These are phyloP conservation scores for Castanopsis chinensis DNA, from an alignment of 306 rosid genomes.

Conservation along the genomic window DNA sequence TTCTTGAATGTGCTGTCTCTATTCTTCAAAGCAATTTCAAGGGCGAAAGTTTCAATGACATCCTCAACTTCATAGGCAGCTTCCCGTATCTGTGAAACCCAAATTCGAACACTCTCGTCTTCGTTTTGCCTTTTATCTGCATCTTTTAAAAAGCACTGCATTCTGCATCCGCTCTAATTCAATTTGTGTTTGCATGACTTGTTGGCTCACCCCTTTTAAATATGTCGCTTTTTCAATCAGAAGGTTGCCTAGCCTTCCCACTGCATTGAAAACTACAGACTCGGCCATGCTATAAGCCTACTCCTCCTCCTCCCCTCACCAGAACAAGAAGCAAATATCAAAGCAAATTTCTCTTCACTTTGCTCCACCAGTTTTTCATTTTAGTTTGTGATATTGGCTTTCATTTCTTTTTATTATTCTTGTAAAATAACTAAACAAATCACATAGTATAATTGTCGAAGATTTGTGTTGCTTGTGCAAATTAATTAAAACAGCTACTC, in stretches of 20 bases:
- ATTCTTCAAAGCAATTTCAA: slow-evolving; percentile 11
- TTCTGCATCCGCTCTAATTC: slow-evolving; percentile 45
- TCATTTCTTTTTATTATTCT: too few relatives aligned
- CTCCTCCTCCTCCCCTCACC: slow-evolving; percentile 1
- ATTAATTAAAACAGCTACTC: too few relatives aligned
- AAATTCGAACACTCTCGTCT: slow-evolving; percentile 28
- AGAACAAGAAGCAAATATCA: neutral
- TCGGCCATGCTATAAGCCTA: slow-evolving; percentile 29
- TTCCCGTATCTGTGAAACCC: slow-evolving; percentile 40
- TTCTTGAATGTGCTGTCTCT: slow-evolving; percentile 8
- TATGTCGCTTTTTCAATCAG: slow-evolving; percentile 29
- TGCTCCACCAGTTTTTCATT: too few relatives aligned
- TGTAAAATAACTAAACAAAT: too few relatives aligned
- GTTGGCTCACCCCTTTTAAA: slow-evolving; percentile 27
- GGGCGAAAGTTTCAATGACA: slow-evolving; percentile 38
- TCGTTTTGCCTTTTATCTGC: slow-evolving; percentile 38
- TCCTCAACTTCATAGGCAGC: slow-evolving; percentile 49
- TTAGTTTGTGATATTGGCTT: too few relatives aligned
- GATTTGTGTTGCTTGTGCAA: too few relatives aligned
- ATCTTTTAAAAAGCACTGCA: slow-evolving; percentile 45
- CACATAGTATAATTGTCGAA: too few relatives aligned
- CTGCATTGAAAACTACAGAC: slow-evolving; percentile 35
- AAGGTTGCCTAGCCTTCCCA: slow-evolving; percentile 34
- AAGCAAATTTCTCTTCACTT: too few relatives aligned
- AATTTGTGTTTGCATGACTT: slow-evolving; percentile 24